Base-by-base conservation (phyloP, 108 stramenopile species). In the Skeletonema potamos region DNA sequence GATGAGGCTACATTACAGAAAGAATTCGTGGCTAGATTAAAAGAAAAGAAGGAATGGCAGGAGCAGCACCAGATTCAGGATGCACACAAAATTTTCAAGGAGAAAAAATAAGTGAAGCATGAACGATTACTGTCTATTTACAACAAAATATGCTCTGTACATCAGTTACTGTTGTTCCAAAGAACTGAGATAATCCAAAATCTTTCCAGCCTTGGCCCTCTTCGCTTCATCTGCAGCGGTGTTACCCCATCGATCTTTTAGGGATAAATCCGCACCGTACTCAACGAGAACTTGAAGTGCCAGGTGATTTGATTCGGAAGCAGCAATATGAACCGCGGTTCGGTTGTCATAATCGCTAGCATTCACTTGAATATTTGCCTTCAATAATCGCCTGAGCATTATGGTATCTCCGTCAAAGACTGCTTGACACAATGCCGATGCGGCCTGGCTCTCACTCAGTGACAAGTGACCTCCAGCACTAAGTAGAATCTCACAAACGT, bases 21-120 rank as follows among this genome's bases (percentile, higher is more conserved):
- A 63, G 87, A 90, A 74, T 92, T 86, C 62, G 61, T 85, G 15
- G 92, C 83, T 9, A 68, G 84, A 39, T 73, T 92, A 46, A 86
- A 87, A 57, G 91, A 89, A 75, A 87, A 85, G 46, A 92, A 92
- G 64, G 91, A 92, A 70, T 92, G 91, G 91, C 87, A 92, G 63
- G 73, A 64, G 62, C 85, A 58, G 66, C 55, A 63, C 20, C 68
- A 85, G 43, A 82, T 78, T 13, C 78, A 85, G 67, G 86, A 86
- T 54, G 77, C 86, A 18, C 73, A 81, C 39, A 80, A 88, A 28
- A 82, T 91, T 62, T 91, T 91, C 72, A 73, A 75, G 63, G 83
- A 86, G 64, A 81, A 74, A 57, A 80, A 73, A 30, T 76, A 67
- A 37, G 1, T 57, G 61, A 33, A 32, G 30, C 30, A 32, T 32